Base-by-base conservation (phyloP, 2,329 filamentous ascomycete species). In the Didymella keratinophila region DNA sequence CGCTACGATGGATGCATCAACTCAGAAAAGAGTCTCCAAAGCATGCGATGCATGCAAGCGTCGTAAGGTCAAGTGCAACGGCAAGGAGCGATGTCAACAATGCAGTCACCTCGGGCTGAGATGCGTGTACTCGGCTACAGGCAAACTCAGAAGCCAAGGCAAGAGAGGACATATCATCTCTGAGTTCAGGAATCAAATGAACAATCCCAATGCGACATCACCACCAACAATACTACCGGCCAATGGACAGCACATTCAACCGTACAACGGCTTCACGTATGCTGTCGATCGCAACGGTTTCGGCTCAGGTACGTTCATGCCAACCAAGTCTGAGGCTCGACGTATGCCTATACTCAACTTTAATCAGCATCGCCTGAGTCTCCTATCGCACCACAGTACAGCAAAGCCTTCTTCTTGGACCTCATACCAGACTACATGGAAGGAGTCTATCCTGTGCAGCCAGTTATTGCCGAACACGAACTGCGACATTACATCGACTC, bases 41-140 rank as follows among this genome's bases (percentile, higher is more conserved):
- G 79, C 80, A n/a, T 82, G 80, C 61, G 79, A 82, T 59, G 76
- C 78, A 7, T 82, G 80, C 68, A 79, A 79, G 50, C 66, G 78
- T 3, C 76, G 80, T 16, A 82, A 82, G 60, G 79, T 82, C 16
- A 77, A 77, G 54, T 82, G 80, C 66, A 81, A 82, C 62, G 80
- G 81, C 30, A 71, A 79, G 54, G 69, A 77, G 25, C 71, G 76
- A 42, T 83, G 81, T 64, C 72, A 75, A 56, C 73, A 76, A 47
- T 75, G 73, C 58, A 68, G 65, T 25, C 73, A 76, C 56, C 74
- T 82, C 44, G 78, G 78, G 30, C 66, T 83, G n/a, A 69, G 65
- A 28, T 83, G 81, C 66, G 73, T 79, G 2, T 83, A 82, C 64
- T 76, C 78, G 4, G 69, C 72, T 11, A 71, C 74, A 14, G 72